Conservation (phyloP, 495 filamentous ascomycete genomes). For the Penicillium soppii region DNA sequence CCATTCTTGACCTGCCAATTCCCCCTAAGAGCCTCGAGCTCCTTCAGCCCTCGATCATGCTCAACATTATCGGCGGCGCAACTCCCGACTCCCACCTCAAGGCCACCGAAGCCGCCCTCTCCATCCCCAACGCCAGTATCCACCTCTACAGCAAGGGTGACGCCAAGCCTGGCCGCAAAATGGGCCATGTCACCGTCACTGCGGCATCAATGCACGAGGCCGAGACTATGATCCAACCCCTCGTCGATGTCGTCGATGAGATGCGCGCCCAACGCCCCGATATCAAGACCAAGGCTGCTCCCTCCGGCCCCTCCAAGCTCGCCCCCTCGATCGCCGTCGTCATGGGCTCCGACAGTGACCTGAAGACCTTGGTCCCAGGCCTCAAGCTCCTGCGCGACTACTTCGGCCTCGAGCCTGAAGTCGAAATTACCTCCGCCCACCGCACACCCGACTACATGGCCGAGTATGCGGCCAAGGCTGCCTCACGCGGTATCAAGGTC, state of each 20-base stretch:
- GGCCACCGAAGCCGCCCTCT: conserved; percentile 64
- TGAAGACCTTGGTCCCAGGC: conserved; percentile 73
- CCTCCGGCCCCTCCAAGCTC: conserved; percentile 33
- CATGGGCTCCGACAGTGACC: conserved; percentile 95
- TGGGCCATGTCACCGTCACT: conserved; percentile 87
- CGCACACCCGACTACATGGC: conserved; percentile 85
- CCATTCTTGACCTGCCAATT: conserved; percentile 79
- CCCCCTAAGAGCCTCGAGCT: conserved; percentile 59
- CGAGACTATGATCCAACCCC: conserved; percentile 64
- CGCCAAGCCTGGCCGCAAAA: conserved; percentile 84
- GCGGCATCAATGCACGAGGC: conserved; percentile 67
- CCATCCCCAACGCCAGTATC: conserved; percentile 59
- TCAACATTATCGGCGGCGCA: conserved; percentile 89
- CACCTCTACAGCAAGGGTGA: conserved; percentile 92
- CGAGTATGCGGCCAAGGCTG: conserved; percentile 67
- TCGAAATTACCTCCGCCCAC: conserved; percentile 91
- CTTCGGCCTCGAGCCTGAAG: conserved; percentile 72
- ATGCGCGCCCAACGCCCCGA: conserved; percentile 60
- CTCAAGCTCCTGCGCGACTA: conserved; percentile 69
- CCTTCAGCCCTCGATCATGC: conserved; percentile 78
- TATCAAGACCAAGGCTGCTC: conserved; percentile 40
- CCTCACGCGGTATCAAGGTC: conserved; percentile 71
- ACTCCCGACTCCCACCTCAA: conserved; percentile 65
- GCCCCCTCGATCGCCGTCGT: conserved; percentile 75
- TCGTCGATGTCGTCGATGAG: conserved; percentile 63